Conservation (phyloP, 208 protist species). For the Acanthamoeba triangularis region DNA sequence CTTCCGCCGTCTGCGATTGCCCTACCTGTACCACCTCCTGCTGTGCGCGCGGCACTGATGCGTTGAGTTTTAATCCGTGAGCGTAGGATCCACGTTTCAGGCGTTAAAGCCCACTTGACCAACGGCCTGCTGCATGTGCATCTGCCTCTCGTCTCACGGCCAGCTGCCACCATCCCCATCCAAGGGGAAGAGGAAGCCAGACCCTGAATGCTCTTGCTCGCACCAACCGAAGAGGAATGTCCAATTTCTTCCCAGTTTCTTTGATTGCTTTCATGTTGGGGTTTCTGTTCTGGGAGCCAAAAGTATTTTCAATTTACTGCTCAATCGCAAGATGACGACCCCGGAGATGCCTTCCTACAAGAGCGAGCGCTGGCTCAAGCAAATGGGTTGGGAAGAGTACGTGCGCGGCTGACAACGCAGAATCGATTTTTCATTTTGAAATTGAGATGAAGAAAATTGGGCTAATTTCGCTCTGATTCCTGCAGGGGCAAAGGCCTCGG, state of each 20-base stretch:
- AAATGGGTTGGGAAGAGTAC: slow-evolving; percentile 36
- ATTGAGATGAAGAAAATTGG: background rate
- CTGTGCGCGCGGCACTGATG: no score
- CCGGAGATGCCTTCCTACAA: slow-evolving; percentile 14
- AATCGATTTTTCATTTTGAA: background rate
- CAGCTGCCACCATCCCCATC: background rate
- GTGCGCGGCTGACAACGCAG: background rate
- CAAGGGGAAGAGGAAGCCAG: background rate
- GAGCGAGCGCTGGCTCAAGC: slow-evolving; percentile 9
- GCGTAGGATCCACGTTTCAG: background rate
- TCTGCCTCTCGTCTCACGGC: background rate
- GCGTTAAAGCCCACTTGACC: background rate
- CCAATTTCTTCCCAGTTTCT: no score
- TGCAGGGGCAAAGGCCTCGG: slow-evolving; percentile 16
- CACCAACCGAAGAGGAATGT: no score
- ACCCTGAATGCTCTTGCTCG: no score
- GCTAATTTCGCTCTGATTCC: background rate
- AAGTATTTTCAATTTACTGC: background rate
- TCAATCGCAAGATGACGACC: background rate
- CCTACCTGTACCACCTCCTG: background rate
- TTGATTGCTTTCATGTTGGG: no score
- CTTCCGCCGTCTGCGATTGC: background rate
- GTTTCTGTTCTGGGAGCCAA: no score
- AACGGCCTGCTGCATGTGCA: background rate
- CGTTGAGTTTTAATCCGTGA: no score